These are phyloP conservation scores for Ogataea populi-albae DNA, from an alignment of 805 yeast species.

Conservation along the genomic window DNA sequence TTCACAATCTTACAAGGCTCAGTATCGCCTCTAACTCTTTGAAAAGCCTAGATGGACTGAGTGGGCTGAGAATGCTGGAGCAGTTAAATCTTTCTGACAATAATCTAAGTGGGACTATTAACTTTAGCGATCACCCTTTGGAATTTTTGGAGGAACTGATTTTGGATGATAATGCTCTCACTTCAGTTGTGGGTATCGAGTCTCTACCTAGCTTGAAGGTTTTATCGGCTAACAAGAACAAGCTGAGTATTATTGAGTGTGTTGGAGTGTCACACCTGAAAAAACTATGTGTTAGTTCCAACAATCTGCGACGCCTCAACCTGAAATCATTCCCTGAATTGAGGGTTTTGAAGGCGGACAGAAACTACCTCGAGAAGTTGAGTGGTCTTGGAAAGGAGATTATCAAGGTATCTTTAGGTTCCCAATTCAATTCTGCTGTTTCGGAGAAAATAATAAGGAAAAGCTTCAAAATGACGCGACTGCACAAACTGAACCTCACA, in stretches of 20 bases:
- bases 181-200: constrained; percentile 35
- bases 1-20: constrained; percentile 43
- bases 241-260: constrained; percentile 27
- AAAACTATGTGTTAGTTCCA: constrained; percentile 38
- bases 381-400: constrained; percentile 33
- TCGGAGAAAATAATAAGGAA: constrained; percentile 20
- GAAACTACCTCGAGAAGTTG: constrained; percentile 30
- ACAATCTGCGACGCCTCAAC: constrained; percentile 34
- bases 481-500: constrained; percentile 35
- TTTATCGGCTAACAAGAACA: constrained; percentile 43
- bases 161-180: constrained; percentile 41
- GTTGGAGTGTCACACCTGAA: constrained; percentile 28
- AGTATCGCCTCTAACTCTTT: constrained; percentile 38
- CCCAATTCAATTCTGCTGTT: constrained; percentile 27
- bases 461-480: constrained; percentile 21
- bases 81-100: constrained; percentile 42
- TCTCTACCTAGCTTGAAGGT: constrained; percentile 34
- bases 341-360: constrained; percentile 45
- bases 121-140: constrained; percentile 35
- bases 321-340: constrained; percentile 36
- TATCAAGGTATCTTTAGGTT: constrained; percentile 44
- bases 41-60: constrained; percentile 36
- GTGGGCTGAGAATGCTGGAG: constrained; percentile 38
- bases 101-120: constrained; percentile 36
- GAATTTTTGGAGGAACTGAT: constrained; percentile 43